Evolutionary conservation across 345 rosid genomes (phyloP).

Genomic region (Turnera subulata): DNA sequence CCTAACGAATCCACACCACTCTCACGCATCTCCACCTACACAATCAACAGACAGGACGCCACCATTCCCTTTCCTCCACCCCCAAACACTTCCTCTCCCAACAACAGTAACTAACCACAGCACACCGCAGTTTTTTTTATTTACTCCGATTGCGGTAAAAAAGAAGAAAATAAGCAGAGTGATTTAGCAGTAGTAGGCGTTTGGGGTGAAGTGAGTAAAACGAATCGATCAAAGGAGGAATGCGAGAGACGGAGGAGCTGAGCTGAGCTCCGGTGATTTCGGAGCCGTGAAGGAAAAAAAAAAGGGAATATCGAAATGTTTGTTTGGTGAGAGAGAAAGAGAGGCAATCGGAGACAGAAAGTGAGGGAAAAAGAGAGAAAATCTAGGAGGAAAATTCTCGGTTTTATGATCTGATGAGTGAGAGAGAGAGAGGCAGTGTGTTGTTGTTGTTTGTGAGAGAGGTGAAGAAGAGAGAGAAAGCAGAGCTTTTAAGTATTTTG

Average conservation of each 20-base stretch:
- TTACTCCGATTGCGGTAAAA: conserved; percentile 12
- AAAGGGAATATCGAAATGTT: not conserved
- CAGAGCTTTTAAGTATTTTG: too few species aligned
- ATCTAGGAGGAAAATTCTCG: not conserved
- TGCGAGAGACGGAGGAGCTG: not conserved
- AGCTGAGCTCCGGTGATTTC: not conserved
- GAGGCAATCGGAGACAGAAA: not conserved
- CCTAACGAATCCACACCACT: conserved; percentile 28
- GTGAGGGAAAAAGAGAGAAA: not conserved
- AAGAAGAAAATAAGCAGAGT: not conserved
- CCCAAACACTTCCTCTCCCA: conserved; percentile 12
- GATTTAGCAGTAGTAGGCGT: not conserved
- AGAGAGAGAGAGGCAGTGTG: not conserved
- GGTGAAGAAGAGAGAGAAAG: not conserved
- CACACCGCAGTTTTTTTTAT: not conserved
- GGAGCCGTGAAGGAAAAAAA: conserved; percentile 7
- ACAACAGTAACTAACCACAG: not conserved
- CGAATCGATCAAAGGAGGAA: not conserved
- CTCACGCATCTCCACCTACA: conserved; percentile 13
- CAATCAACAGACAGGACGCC: conserved; percentile 22
- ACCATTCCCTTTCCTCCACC: not conserved
- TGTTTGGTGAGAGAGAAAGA: not conserved
- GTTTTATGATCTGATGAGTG: not conserved
- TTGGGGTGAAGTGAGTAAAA: not conserved
- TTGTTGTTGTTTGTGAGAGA: too few species aligned